A percentile compares a stretch with the other conserved stretches of the same genome.
Conservation (phyloP, 1,284 basidiomycete genomes). For the Leccinum griseonigrum region DNA sequence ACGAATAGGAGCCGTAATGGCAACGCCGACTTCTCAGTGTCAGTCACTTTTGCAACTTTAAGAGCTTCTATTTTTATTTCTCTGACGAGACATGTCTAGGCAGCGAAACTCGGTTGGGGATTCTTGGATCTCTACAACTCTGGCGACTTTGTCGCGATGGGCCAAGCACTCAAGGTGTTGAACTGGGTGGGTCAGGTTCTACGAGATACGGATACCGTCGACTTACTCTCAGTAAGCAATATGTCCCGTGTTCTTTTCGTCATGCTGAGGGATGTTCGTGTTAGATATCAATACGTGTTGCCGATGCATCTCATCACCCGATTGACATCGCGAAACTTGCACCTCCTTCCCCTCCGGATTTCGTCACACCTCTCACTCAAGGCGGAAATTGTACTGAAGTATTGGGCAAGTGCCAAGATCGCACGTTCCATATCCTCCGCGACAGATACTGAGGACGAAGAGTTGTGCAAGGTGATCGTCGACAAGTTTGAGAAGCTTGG, state of each 20-base stretch:
- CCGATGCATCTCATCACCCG: conserved; percentile 79
- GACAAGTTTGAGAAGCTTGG: conserved; percentile 80
- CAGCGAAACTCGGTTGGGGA: conserved; percentile 92
- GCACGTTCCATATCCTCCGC: conserved; percentile 60
- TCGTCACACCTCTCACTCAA: conserved; percentile 82
- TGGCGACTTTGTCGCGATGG: conserved; percentile 86
- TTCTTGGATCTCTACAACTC: conserved; percentile 94
- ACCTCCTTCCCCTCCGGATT: conserved; percentile 90
- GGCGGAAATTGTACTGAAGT: conserved; percentile 86
- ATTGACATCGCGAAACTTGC: conserved; percentile 84
- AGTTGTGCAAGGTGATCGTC: conserved; percentile 80
- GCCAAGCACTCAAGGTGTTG: conserved; percentile 90
- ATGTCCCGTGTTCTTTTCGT: background rate
- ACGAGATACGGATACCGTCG: conserved; percentile 91
- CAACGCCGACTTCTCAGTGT: conserved; percentile 86
- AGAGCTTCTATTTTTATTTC: background rate
- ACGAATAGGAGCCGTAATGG: conserved; percentile 90
- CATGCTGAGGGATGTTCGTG: background rate
- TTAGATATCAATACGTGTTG: conserved; percentile 75
- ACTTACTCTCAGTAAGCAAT: conserved; percentile 80
- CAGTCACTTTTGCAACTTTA: conserved; percentile 11
- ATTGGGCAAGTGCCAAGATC: conserved; percentile 97
- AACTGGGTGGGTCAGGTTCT: conserved; percentile 82
- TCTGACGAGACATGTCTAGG: conserved; percentile 44
- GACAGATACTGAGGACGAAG: conserved; percentile 65